Evolutionary conservation across 768 basidiomycete species (phyloP).

Genomic region (Hydnum rufescens): DNA sequence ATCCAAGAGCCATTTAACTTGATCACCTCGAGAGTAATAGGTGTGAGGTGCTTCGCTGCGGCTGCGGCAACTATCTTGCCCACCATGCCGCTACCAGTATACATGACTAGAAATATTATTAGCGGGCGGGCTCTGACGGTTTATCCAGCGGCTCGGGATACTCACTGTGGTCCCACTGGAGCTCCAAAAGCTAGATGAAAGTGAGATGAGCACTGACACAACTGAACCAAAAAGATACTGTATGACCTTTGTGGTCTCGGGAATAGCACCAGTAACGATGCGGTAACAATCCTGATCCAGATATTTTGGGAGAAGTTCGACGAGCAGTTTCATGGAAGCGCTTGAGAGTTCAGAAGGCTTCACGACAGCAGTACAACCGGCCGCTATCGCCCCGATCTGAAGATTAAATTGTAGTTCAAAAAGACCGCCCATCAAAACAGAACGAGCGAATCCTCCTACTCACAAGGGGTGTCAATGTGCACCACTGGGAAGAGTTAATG

Average conservation of each 20-base stretch:
- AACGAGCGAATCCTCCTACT: too few species aligned
- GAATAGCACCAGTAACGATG: conserved; percentile 46
- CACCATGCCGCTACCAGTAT: conserved; percentile 30
- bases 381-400: conserved; percentile 47
- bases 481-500: not conserved
- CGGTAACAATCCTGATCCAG: conserved; percentile 45
- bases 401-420: not conserved
- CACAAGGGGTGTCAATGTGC: not conserved
- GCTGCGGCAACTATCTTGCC: conserved; percentile 31
- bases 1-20: too few species aligned
- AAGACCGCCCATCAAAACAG: not conserved
- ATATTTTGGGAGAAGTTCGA: conserved; percentile 55
- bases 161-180: conserved; percentile 45
- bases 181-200: conserved; percentile 37
- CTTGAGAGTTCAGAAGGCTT: conserved; percentile 62
- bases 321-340: conserved; percentile 33
- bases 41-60: conserved; percentile 34
- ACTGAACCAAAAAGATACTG: not conserved
- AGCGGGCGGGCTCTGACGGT: not conserved
- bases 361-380: conserved; percentile 49
- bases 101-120: conserved; percentile 5
- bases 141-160: not conserved
- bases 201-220: not conserved
- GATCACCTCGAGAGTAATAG: conserved; percentile 29
- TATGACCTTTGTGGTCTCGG: conserved; percentile 38